Base-by-base conservation (phyloP, 257 asterid genomes). In the Nicotiana attenuata region DNA sequence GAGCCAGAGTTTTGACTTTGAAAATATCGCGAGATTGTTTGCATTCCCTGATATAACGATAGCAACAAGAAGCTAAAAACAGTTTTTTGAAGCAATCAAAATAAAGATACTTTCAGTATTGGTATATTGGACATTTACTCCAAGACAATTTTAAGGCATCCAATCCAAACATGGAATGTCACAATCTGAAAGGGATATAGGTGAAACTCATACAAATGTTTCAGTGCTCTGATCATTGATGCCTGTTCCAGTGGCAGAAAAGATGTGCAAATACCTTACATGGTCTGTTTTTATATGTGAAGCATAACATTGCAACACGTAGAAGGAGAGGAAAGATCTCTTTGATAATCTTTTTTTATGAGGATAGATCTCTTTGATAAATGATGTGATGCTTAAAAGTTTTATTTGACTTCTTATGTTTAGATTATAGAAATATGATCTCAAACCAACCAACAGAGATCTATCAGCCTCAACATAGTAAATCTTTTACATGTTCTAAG, bases 11-110 rank as follows among this genome's bases (percentile, higher is more conserved):
- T 86, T 38, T 81, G 86, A 80, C 89, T 87, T 38, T 63, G 89
- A 78, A 93, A 92, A 85, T 87, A 95, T 82, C 90, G 91, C 31
- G 88, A 86, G 86, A 95, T 92, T 29, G 99, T 89, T 81, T 94
- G 80, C 65, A 84, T 88, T 85, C 90, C 93, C 98, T 95, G 91
- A 80, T 71, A 86, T 79, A 84, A 66, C 69, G 87, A 76, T 22
- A 16, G 83, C 47, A 76, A 26, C 77, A 17, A 45, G 65, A 83
- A 85, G 53, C 83, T 68, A 45, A 56, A 57, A 47, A 20, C 24
- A 59, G 24, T 19, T n/a, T 8, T 6, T 50, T 31, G 15, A 50
- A 38, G 61, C 64, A 63, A 82, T 64, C 71, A 69, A 47, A 56
- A 38, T 15, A 17, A 2, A 10, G 60, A 55, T 65, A 47, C 20